A percentile compares a stretch with the other conserved stretches of the same genome.
These are phyloP conservation scores for Nicotiana rustica DNA, from an alignment of 305 asterid species.

Conservation along the genomic window DNA sequence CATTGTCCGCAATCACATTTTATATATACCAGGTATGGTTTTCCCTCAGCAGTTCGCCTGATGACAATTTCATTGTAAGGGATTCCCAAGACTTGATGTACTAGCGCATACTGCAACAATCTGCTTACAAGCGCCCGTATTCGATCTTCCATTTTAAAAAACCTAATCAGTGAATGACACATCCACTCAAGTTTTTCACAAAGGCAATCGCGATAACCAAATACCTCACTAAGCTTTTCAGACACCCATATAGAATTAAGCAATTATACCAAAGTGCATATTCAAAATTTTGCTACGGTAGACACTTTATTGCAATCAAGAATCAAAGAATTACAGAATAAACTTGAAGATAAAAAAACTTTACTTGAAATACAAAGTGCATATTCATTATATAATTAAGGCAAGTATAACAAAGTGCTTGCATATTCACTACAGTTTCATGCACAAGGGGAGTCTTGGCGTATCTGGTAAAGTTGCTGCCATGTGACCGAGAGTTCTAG, in stretches of 20 bases:
- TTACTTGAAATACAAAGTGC: neutral
- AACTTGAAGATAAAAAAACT: neutral
- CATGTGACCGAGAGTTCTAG: no score
- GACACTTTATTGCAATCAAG: neutral
- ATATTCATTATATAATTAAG: neutral
- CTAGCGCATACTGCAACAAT: conserved; percentile 79
- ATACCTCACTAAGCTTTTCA: neutral
- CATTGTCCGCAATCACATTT: neutral
- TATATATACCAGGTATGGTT: conserved; percentile 74
- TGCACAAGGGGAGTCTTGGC: no score
- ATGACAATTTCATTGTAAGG: conserved; percentile 66
- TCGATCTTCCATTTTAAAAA: conserved; percentile 72
- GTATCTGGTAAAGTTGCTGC: no score
- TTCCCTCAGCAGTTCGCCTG: conserved; percentile 77
- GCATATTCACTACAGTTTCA: neutral
- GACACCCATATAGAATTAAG: neutral
- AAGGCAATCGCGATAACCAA: neutral
- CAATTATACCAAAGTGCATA: neutral
- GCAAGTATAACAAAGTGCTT: neutral
- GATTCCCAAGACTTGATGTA: conserved; percentile 68
- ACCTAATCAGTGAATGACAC: conserved; percentile 52
- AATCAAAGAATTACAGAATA: neutral
- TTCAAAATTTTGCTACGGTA: neutral
- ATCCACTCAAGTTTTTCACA: neutral
- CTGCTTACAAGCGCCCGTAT: conserved; percentile 84